A percentile compares a stretch with the other conserved stretches of the same genome.
These are phyloP conservation scores for Fusarium marasasianum DNA, from an alignment of 2,329 filamentous ascomycete species.

Conservation along the genomic window DNA sequence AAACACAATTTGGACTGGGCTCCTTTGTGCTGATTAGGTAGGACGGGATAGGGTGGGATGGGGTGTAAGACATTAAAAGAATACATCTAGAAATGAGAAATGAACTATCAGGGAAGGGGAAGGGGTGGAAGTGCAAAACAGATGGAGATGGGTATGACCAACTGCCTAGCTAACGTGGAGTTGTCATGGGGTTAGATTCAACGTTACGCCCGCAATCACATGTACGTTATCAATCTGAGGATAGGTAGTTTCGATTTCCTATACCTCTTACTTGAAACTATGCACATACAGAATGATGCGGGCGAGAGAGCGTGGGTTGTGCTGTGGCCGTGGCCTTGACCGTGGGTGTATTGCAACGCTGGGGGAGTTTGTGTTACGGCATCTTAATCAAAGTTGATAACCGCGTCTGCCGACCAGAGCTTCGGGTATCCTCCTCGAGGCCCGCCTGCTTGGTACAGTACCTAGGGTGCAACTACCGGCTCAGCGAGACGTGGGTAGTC, in stretches of 20 bases:
- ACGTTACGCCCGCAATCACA: slow-evolving; percentile 13
- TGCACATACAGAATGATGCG: neutral
- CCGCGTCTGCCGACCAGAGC: neutral
- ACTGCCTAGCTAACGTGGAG: neutral
- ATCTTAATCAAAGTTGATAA: neutral
- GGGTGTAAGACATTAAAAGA: neutral
- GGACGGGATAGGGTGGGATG: neutral
- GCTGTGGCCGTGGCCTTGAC: neutral
- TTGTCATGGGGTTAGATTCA: slow-evolving; percentile 2
- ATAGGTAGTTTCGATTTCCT: slow-evolving; percentile 1
- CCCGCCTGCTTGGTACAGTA: neutral
- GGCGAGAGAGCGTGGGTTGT: neutral
- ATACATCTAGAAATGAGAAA: neutral
- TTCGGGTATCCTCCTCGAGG: neutral
- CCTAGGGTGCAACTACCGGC: neutral
- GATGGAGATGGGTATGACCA: neutral
- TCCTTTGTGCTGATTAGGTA: neutral
- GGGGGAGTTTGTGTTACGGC: neutral
- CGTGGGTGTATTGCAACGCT: slow-evolving; percentile 1
- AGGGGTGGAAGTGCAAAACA: slow-evolving; percentile 18
- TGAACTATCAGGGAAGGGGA: slow-evolving; percentile 1
- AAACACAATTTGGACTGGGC: neutral
- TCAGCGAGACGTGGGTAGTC: neutral
- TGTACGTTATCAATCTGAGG: neutral
- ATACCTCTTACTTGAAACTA: slow-evolving; percentile 2